These are phyloP conservation scores for Botrytis byssoidea DNA, from an alignment of 2,329 filamentous ascomycete species.

Conservation along the genomic window DNA sequence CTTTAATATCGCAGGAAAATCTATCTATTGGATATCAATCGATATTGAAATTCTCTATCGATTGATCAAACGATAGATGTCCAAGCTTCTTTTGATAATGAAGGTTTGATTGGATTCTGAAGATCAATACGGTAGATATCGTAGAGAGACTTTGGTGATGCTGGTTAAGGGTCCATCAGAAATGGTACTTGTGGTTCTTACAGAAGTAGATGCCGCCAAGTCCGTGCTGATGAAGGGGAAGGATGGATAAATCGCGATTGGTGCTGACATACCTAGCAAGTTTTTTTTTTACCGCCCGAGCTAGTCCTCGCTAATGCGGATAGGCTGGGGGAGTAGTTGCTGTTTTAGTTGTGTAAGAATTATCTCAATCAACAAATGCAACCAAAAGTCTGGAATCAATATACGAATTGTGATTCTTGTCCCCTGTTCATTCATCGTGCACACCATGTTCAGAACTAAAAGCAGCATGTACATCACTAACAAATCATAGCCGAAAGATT, in stretches of 20 bases:
- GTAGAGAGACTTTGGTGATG: neutral
- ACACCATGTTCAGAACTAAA: neutral
- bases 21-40: neutral
- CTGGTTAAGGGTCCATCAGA: neutral
- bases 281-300: conserved; percentile 12
- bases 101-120: conserved; percentile 7
- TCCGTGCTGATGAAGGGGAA: neutral
- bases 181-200: conserved; percentile 6
- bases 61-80: neutral
- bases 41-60: neutral
- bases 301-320: conserved; percentile 19
- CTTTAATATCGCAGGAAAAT: neutral
- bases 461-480: conserved; percentile 6
- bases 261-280: neutral
- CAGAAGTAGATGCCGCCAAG: conserved; percentile 12
- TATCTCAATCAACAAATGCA: neutral
- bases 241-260: conserved; percentile 1
- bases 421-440: neutral
- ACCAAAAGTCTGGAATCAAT: neutral
- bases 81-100: conserved; percentile 8
- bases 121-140: conserved; percentile 8
- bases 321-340: neutral
- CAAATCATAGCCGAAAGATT: conserved; percentile 15
- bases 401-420: neutral
- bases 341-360: neutral